A percentile compares a stretch with the other conserved stretches of the same genome.
Evolutionary conservation across 768 basidiomycete genomes (phyloP).

Genomic region (Leccinum barrowsii): DNA sequence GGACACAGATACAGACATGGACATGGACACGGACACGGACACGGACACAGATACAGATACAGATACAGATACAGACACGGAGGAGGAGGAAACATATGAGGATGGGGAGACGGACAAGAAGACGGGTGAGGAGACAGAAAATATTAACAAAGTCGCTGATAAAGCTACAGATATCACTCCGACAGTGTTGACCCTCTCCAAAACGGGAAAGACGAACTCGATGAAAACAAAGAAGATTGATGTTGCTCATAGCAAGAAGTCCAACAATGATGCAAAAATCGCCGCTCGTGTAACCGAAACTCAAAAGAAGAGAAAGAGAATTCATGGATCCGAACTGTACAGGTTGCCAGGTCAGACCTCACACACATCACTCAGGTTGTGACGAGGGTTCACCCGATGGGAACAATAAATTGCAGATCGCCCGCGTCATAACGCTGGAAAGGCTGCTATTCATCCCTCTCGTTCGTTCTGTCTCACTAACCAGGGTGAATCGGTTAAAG

Average conservation of each 20-base stretch:
- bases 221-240: neutral
- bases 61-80: too few relatives aligned
- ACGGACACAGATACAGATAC: too few relatives aligned
- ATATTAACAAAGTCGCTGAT: neutral
- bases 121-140: neutral
- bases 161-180: neutral
- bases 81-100: neutral
- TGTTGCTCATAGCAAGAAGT: neutral
- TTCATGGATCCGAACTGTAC: conserved; percentile 33
- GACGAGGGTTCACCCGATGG: conserved; percentile 94
- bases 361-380: conserved; percentile 55
- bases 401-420: conserved; percentile 82
- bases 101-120: neutral
- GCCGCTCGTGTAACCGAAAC: neutral
- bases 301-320: neutral
- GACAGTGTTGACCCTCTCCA: neutral
- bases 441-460: conserved; percentile 24
- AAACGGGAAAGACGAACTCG: neutral
- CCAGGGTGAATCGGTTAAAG: neutral
- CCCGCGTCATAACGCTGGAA: conserved; percentile 81
- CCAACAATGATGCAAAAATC: neutral
- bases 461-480: neutral
- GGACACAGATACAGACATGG: too few relatives aligned
- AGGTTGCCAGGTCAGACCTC: conserved; percentile 8
- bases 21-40: too few relatives aligned